Evolutionary conservation across 352 stramenopile genomes (phyloP).

Genomic region (Pythium oligandrum): DNA sequence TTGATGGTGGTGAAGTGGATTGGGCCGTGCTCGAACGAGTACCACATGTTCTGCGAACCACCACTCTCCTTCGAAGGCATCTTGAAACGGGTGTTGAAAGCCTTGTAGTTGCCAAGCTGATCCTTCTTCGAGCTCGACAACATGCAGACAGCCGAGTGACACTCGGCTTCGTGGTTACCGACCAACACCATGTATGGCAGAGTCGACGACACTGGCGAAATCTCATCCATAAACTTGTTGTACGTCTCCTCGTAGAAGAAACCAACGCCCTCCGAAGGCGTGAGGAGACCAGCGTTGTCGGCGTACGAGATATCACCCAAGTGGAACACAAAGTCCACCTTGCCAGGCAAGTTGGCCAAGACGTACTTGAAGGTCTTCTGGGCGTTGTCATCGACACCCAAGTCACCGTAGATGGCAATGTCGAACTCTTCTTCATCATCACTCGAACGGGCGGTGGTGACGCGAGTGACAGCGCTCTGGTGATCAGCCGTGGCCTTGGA

Average conservation of each 20-base stretch:
- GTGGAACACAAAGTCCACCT: slow-evolving; percentile 29
- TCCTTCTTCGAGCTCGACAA: slow-evolving; percentile 40
- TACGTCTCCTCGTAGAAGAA: slow-evolving; percentile 44
- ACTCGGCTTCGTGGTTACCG: slow-evolving; percentile 70
- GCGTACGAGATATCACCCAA: slow-evolving; percentile 40
- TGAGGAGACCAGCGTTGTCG: slow-evolving; percentile 24
- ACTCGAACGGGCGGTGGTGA: slow-evolving; percentile 16
- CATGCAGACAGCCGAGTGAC: slow-evolving; percentile 27
- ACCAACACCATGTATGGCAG: slow-evolving; percentile 65
- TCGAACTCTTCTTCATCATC: slow-evolving; percentile 4
- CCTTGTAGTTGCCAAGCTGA: slow-evolving; percentile 50
- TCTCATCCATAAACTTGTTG: slow-evolving; percentile 57
- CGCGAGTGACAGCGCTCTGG: slow-evolving; percentile 3
- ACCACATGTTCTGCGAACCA: slow-evolving; percentile 36
- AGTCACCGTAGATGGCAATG: slow-evolving; percentile 22
- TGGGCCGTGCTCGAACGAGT: slow-evolving; percentile 34
- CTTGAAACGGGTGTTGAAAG: slow-evolving; percentile 41
- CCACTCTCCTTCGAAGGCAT: slow-evolving; percentile 39
- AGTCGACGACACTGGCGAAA: slow-evolving; percentile 26
- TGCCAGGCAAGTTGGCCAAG: slow-evolving; percentile 13
- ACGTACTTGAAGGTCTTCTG: slow-evolving; percentile 15
- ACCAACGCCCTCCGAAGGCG: slow-evolving; percentile 13
- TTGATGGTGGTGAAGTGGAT: slow-evolving; percentile 64
- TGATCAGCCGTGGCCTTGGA: slow-evolving; percentile 2
- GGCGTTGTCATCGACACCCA: slow-evolving; percentile 16